Base-by-base conservation (phyloP, 2,329 filamentous ascomycete genomes). In the Aspergillus bombycis region DNA sequence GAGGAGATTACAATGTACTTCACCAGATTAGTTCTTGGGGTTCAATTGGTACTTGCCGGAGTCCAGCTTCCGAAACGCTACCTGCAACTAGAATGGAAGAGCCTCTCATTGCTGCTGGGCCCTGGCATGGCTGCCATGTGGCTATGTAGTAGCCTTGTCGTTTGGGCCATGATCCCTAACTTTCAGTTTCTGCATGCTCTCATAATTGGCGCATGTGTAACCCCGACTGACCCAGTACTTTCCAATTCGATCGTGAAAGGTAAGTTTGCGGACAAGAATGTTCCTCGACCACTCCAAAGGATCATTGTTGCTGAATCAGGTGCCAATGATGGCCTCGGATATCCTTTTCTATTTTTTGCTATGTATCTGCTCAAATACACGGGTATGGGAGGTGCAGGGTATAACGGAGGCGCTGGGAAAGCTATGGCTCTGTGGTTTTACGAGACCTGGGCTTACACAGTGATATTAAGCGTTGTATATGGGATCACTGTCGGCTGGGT, bases 201-300 rank as follows among this genome's bases (percentile, higher is more conserved):
- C 12, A 91, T 89, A 19, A 83, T 96, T 12, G 93, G 89, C 1
- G 91, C 93, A 0, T 96, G 93, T 72, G 88, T 97, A n/a, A 95
- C 94, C 2, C 94, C 93, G 0, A 97, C 94, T 0, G 94, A 97
- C 71, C 94, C 94, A 0, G 88, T 97, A 1, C 78, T 97, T 43
- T 94, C 91, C 19, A 94, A 95, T 67, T 91, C 91, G 3, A 96
- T 97, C 62, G 92, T 97, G 53, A 97, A 97, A 80, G 93, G 93
- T 36, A 94, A 92, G 71, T 97, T 96, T 74, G 94, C 94, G 1
- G 93, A 97, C 72, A 90, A 93, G 71, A 95, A 97, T 74, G 89
- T 97, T 21, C 93, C 94, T 0, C 89, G 88, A 62, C 86, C 89
- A 32, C 81, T 97, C 56, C 93, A 96, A 80, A 88, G 90, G 67